These are phyloP conservation scores for Geotrichum cucujoidarum DNA, from an alignment of 1,139 yeast species.

Conservation along the genomic window DNA sequence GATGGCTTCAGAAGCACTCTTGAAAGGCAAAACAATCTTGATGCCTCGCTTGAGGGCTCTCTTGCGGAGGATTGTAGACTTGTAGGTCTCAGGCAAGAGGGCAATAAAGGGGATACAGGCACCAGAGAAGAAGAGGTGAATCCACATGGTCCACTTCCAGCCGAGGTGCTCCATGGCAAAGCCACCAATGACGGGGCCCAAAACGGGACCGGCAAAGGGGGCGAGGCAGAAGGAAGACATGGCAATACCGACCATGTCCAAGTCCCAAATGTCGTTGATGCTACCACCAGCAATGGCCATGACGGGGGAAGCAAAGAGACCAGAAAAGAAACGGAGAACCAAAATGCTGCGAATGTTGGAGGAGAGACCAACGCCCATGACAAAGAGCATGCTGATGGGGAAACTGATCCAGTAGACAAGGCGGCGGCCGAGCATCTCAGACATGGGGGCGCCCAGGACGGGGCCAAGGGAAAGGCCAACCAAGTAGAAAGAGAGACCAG, in stretches of 20 bases:
- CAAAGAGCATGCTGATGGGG: slow-evolving; percentile 51
- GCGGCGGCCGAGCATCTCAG: slow-evolving; percentile 50
- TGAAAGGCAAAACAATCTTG: slow-evolving; percentile 39
- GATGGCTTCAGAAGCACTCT: slow-evolving; percentile 34
- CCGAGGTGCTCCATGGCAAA: slow-evolving; percentile 63
- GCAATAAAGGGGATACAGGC: slow-evolving; percentile 51
- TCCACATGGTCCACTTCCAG: slow-evolving; percentile 81
- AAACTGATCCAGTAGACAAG: slow-evolving; percentile 62
- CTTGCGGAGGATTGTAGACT: slow-evolving; percentile 50
- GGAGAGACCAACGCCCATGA: slow-evolving; percentile 50
- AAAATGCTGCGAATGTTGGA: slow-evolving; percentile 44
- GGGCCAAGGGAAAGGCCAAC: slow-evolving; percentile 53
- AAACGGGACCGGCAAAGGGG: slow-evolving; percentile 76
- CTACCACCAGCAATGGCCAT: slow-evolving; percentile 84
- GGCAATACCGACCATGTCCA: slow-evolving; percentile 61
- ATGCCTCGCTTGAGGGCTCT: slow-evolving; percentile 59
- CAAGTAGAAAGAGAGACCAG: slow-evolving; percentile 53
- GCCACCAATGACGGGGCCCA: slow-evolving; percentile 80
- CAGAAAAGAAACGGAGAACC: slow-evolving; percentile 70
- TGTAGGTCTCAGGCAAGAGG: slow-evolving; percentile 63
- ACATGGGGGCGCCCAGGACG: slow-evolving; percentile 46
- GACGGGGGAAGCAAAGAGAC: slow-evolving; percentile 77
- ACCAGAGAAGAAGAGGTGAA: slow-evolving; percentile 67
- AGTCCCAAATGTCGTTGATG: slow-evolving; percentile 64
- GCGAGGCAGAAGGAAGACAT: slow-evolving; percentile 70